These are phyloP conservation scores for Rhododendron vialii DNA, from an alignment of 148 eudicot genomes.

Conservation along the genomic window DNA sequence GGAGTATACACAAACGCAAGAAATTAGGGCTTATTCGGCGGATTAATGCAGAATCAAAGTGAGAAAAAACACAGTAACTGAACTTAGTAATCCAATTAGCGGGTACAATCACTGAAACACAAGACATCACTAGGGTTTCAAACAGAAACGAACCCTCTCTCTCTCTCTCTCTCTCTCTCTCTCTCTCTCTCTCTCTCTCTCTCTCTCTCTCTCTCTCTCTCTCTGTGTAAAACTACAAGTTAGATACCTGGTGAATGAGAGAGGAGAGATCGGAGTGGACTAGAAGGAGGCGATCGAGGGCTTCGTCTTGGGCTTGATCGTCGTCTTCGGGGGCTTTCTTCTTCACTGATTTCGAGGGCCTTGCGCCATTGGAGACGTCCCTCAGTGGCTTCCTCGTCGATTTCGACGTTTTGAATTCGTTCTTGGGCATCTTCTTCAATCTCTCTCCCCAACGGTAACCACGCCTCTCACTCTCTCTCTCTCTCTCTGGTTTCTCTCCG, in stretches of 20 bases:
- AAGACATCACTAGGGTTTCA: neutral
- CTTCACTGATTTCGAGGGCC: conserved; percentile 11
- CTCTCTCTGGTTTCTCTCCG: conserved; percentile 3
- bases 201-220: neutral
- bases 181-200: neutral
- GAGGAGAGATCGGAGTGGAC: conserved; percentile 58
- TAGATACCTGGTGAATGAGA: conserved; percentile 49
- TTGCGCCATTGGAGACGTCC: conserved; percentile 33
- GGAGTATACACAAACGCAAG: no score
- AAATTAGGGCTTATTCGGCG: neutral
- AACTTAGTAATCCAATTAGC: neutral
- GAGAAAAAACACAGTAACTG: neutral
- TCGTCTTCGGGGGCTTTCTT: conserved; percentile 3
- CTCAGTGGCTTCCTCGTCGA: conserved; percentile 43
- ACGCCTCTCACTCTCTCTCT: neutral
- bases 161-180: neutral
- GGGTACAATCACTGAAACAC: neutral
- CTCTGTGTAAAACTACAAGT: neutral
- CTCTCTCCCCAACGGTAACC: conserved; percentile 1
- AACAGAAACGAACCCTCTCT: neutral
- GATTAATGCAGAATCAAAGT: neutral
- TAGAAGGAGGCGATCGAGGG: conserved; percentile 62
- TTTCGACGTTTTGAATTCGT: conserved; percentile 23
- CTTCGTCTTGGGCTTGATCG: conserved; percentile 14
- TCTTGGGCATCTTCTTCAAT: conserved; percentile 25